Conservation (phyloP, 768 basidiomycete species). For the Mycena amicta region DNA sequence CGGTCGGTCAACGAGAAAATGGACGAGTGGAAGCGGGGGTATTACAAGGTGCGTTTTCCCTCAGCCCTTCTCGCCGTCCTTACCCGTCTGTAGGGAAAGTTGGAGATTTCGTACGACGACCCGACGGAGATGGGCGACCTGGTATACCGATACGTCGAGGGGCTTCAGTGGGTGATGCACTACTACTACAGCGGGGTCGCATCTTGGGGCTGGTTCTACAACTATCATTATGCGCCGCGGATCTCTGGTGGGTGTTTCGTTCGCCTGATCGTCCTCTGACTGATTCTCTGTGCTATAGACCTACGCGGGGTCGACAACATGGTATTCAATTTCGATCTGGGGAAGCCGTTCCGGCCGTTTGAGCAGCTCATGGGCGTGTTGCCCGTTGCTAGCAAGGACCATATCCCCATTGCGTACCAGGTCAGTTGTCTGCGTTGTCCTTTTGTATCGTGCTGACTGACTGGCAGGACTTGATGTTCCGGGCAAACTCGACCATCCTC, state of each 20-base stretch:
- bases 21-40: constrained; percentile 88
- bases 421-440: constrained; percentile 42
- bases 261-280: background rate
- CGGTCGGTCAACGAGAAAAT: constrained; percentile 77
- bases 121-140: constrained; percentile 70
- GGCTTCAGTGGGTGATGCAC: constrained; percentile 98
- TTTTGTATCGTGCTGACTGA: background rate
- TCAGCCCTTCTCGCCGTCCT: background rate
- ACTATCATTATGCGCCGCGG: constrained; percentile 96
- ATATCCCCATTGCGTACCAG: constrained; percentile 84
- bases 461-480: constrained; percentile 84
- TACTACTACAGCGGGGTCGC: constrained; percentile 98
- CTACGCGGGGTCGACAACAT: constrained; percentile 75
- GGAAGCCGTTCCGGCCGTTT: constrained; percentile 88
- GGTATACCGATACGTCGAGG: constrained; percentile 84
- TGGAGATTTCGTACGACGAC: constrained; percentile 77
- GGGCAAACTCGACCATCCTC: constrained; percentile 80
- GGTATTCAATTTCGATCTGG: constrained; percentile 85
- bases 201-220: constrained; percentile 98
- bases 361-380: constrained; percentile 98
- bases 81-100: constrained; percentile 64
- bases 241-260: constrained; percentile 74
- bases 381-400: constrained; percentile 86
- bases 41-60: constrained; percentile 73
- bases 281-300: constrained; percentile 36